Conservation (phyloP, 2,329 filamentous ascomycete species). For the Neopestalotiopsis sp. region DNA sequence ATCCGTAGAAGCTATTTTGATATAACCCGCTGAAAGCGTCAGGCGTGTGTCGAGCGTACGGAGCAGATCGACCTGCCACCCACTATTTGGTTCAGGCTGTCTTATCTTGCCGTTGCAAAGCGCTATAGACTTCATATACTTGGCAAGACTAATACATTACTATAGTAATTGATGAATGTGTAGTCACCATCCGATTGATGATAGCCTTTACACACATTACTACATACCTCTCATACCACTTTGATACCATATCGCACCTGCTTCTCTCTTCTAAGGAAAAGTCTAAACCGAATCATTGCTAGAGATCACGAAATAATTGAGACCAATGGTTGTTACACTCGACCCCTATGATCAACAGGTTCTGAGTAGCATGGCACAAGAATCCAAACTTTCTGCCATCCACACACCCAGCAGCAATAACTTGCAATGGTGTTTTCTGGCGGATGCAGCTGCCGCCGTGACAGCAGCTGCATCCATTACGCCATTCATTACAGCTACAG, state of each 20-base stretch:
- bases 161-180: not conserved
- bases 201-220: not conserved
- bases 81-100: not conserved
- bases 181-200: not conserved
- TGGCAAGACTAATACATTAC: not conserved
- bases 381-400: not conserved
- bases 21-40: not conserved
- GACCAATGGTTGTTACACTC: too few relatives aligned
- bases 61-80: not conserved
- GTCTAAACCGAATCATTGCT: not conserved
- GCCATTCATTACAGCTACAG: not conserved
- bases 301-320: too few relatives aligned
- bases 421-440: not conserved
- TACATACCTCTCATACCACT: not conserved
- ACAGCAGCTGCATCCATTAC: not conserved
- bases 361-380: slow-evolving; percentile 3
- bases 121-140: not conserved
- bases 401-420: not conserved
- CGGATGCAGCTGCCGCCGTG: not conserved
- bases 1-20: not conserved
- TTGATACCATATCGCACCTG: not conserved
- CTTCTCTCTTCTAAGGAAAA: not conserved
- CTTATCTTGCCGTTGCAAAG: not conserved
- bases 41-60: not conserved
- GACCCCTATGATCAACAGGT: not conserved